Percentiles rank a stretch among this genome's conserved stretches.
Evolutionary conservation across 1,139 yeast genomes (phyloP).

Genomic region (Pichia sp.): DNA sequence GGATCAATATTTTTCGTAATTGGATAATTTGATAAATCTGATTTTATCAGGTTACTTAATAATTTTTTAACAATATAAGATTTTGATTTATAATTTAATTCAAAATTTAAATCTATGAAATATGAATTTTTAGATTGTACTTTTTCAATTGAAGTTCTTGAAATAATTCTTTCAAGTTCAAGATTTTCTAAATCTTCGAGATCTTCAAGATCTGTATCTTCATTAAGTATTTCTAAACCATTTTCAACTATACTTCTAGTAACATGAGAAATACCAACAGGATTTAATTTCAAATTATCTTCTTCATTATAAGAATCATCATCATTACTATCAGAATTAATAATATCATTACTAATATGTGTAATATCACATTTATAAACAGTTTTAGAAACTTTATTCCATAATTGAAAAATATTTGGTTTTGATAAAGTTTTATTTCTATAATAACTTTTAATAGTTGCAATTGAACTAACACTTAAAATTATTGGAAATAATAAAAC

Average conservation of each 20-base stretch:
- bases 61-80: slow-evolving; percentile 2
- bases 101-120: slow-evolving; percentile 14
- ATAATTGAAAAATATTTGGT: slow-evolving; percentile 18
- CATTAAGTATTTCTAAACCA: slow-evolving; percentile 16
- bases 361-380: background rate
- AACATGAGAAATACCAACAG: slow-evolving; percentile 23
- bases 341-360: background rate
- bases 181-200: slow-evolving; percentile 17
- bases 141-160: background rate
- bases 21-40: slow-evolving; percentile 18
- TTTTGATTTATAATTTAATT: slow-evolving; percentile 11
- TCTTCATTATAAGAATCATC: slow-evolving; percentile 7
- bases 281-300: slow-evolving; percentile 7
- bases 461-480: slow-evolving; percentile 36
- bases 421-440: slow-evolving; percentile 18
- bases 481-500: slow-evolving; percentile 53
- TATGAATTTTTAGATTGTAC: background rate
- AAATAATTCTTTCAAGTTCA: background rate
- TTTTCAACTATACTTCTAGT: slow-evolving; percentile 29
- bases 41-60: slow-evolving; percentile 12
- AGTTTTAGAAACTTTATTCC: slow-evolving; percentile 10
- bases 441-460: slow-evolving; percentile 28
- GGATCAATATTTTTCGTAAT: slow-evolving; percentile 18
- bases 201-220: slow-evolving; percentile 5
- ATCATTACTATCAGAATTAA: background rate